Conservation (phyloP, 805 yeast species). For the Wickerhamiella bombiphila region DNA sequence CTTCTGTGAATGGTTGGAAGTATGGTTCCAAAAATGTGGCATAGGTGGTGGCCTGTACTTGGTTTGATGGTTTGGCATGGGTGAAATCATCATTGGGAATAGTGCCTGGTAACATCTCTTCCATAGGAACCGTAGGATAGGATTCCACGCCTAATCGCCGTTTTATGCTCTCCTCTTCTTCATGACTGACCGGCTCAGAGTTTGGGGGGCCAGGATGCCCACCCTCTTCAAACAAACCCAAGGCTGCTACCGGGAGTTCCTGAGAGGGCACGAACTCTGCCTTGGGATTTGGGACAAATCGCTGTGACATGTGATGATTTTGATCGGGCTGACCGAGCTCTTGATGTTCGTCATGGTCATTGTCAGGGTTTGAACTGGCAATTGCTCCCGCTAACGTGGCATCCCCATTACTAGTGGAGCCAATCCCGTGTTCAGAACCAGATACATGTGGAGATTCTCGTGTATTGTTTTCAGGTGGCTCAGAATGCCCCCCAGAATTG, state of each 20-base stretch:
- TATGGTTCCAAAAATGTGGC: constrained; percentile 74
- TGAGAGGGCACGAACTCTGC: constrained; percentile 62
- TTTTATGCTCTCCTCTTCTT: constrained; percentile 60
- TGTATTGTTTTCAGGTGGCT: neutral
- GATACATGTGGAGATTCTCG: no score
- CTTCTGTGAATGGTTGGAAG: constrained; percentile 62
- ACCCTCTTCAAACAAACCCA: constrained; percentile 54
- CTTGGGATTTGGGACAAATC: constrained; percentile 44
- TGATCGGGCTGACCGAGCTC: neutral
- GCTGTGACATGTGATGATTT: no score
- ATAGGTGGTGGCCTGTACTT: constrained; percentile 82
- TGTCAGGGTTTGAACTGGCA: neutral
- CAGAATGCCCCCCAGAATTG: neutral
- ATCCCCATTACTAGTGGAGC: neutral
- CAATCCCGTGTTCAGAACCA: neutral
- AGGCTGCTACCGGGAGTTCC: constrained; percentile 49
- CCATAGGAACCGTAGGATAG: constrained; percentile 68
- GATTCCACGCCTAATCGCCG: constrained; percentile 75
- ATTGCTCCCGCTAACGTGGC: neutral
- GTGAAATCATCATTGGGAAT: constrained; percentile 82
- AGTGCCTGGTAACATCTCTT: constrained; percentile 68
- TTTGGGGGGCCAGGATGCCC: constrained; percentile 38
- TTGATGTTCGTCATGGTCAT: no score
- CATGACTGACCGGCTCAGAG: no score
- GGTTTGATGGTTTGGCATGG: constrained; percentile 70